These are phyloP conservation scores for Stagonosporopsis cucurbitacearum DNA, from an alignment of 2,329 filamentous ascomycete genomes.

Conservation along the genomic window DNA sequence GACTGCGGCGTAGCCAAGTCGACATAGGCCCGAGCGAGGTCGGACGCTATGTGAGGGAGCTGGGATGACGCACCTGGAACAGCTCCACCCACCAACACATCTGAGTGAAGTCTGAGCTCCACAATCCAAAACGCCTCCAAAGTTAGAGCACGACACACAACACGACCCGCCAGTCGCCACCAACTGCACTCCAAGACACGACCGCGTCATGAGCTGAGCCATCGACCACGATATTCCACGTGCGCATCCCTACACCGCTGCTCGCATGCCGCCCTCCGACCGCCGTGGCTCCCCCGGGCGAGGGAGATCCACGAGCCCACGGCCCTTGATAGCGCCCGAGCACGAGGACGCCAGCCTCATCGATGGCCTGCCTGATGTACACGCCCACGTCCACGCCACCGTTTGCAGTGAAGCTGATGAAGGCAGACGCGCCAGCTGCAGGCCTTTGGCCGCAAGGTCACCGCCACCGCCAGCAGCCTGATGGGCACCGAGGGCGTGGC, in stretches of 20 bases:
- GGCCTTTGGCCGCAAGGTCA: conserved; percentile 92
- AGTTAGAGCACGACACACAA: background rate
- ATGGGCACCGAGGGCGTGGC: conserved; percentile 67
- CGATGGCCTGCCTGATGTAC: conserved; percentile 44
- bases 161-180: background rate
- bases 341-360: conserved; percentile 42
- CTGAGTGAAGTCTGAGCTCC: conserved; percentile 5
- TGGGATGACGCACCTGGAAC: conserved; percentile 29
- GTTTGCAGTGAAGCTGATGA: conserved; percentile 25
- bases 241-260: conserved; percentile 12
- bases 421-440: conserved; percentile 82
- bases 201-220: conserved; percentile 1
- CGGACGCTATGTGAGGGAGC: conserved; percentile 4
- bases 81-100: conserved; percentile 6
- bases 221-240: background rate
- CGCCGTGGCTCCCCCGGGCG: conserved; percentile 40
- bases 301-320: conserved; percentile 42
- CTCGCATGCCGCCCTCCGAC: conserved; percentile 36
- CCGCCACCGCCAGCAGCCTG: conserved; percentile 88
- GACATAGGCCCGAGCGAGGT: conserved; percentile 3
- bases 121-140: background rate
- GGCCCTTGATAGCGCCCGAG: conserved; percentile 33
- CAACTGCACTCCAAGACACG: background rate
- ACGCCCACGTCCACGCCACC: background rate
- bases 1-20: background rate